Base-by-base conservation (phyloP, 139 green algal genomes). In the Dunaliella primolecta region DNA sequence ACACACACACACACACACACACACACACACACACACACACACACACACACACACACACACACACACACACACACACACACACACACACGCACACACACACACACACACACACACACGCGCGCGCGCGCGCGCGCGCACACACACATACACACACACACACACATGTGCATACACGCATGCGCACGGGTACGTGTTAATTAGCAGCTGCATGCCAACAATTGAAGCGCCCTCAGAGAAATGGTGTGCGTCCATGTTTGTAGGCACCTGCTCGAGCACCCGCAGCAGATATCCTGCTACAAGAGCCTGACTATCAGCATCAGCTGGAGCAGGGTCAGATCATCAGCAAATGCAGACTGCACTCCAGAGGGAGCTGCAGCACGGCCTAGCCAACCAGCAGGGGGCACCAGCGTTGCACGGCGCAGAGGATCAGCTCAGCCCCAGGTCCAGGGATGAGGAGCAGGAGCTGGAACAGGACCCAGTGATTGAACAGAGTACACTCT, bases 61-160 rank as follows among this genome's bases (percentile, higher is more conserved):
- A 76, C 80, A 75, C 27, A 76, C 37, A 36, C 80, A 36, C 80
- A 83, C 23, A 83, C 31, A 83, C 34, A 71, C 36, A 36, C 46
- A 23, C 80, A 75, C 55, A 75, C 37, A 76, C 80, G 36, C 27
- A 76, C 37, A 83, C 77, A 82, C 70, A 83, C 34, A 71, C 36
- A 36, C 46, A 23, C 80, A 75, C 55, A 75, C 37, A 76, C 80
- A 75, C 27, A 76, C 37, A 83, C 77, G 81, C 70, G 82, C 56
- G 77, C 81, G 11, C 75, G 57, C 25, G 46, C 85, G 72, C 72
- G 36, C 36, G 55, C 21, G 29, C 72, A 20, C 72, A 78, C n/a
- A 33, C 76, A 81, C 72, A 78, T 20, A 34, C 72, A 78, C n/a
- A 78, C 72, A 78, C 72, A 78, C 72, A 78, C 72, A 78, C n/a